Evolutionary conservation across 1,284 basidiomycete species (phyloP).

Genomic region (Ceratobasidium sp.): DNA sequence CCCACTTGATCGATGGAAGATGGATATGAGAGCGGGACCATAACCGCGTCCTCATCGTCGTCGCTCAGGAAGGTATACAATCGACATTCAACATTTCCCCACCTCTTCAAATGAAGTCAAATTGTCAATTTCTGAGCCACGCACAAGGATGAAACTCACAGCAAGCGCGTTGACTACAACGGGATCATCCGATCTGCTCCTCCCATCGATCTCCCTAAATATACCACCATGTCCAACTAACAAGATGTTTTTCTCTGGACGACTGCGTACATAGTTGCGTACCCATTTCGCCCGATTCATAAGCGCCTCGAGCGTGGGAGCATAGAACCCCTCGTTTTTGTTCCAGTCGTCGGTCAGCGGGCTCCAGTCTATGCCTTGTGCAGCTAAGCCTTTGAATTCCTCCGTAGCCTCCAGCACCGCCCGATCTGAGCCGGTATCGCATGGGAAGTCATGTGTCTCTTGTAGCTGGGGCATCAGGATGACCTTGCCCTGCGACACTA

Average conservation of each 20-base stretch:
- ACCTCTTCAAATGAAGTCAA: constrained; percentile 6
- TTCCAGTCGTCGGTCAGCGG: constrained; percentile 39
- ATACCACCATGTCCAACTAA: constrained; percentile 37
- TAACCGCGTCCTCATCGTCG: constrained; percentile 36
- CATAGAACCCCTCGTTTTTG: constrained; percentile 39
- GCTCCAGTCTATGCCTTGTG: constrained; percentile 23
- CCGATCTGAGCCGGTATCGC: constrained; percentile 41
- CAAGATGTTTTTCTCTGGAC: constrained; percentile 27
- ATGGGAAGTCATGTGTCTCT: constrained; percentile 38
- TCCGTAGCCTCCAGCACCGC: constrained; percentile 21
- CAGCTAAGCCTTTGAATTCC: constrained; percentile 26
- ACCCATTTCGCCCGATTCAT: constrained; percentile 42
- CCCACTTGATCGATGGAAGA: not conserved
- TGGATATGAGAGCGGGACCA: not conserved
- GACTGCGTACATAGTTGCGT: constrained; percentile 13
- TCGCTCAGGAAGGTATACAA: constrained; percentile 29
- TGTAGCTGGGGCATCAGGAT: constrained; percentile 38
- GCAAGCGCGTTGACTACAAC: constrained; percentile 14
- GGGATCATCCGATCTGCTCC: constrained; percentile 34
- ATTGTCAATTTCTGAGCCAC: not conserved
- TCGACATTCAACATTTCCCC: constrained; percentile 39
- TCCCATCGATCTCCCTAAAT: constrained; percentile 33
- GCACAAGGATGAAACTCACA: not conserved
- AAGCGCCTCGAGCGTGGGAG: constrained; percentile 7
- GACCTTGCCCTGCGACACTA: constrained; percentile 17